Percentiles rank a stretch among this genome's conserved stretches.
Conservation (phyloP, 495 filamentous ascomycete species). For the Aspergillus bridgeri region DNA sequence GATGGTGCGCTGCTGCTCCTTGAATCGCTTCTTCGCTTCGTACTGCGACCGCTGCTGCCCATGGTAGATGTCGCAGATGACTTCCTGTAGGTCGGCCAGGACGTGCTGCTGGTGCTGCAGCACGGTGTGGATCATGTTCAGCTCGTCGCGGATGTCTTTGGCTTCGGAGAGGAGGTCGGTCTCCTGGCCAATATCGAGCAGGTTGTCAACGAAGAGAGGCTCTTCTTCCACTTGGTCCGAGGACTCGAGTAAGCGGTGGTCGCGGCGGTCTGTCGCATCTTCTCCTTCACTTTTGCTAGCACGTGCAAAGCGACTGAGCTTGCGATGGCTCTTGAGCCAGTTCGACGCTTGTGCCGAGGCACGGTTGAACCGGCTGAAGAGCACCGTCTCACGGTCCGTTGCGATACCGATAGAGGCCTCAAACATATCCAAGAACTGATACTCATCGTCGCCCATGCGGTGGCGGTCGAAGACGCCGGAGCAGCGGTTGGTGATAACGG, state of each 20-base stretch:
- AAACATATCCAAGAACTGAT: constrained; percentile 72
- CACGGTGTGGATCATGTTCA: constrained; percentile 66
- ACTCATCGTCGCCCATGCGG: constrained; percentile 58
- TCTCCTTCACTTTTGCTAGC: constrained; percentile 27
- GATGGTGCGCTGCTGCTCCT: constrained; percentile 59
- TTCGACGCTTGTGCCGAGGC: constrained; percentile 58
- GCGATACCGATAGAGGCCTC: constrained; percentile 62
- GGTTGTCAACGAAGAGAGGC: constrained; percentile 58
- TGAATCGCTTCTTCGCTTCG: constrained; percentile 56
- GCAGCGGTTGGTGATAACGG: constrained; percentile 63
- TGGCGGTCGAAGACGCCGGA: constrained; percentile 64
- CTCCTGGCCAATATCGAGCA: constrained; percentile 66
- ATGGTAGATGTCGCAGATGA: constrained; percentile 49
- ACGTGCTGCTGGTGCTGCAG: constrained; percentile 57
- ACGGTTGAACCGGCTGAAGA: constrained; percentile 62
- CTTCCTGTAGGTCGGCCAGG: constrained; percentile 52
- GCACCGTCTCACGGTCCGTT: constrained; percentile 59
- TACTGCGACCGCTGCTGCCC: constrained; percentile 40
- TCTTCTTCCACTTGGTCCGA: constrained; percentile 25
- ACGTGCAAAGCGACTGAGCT: constrained; percentile 40
- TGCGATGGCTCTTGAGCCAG: constrained; percentile 60
- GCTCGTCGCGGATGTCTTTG: constrained; percentile 70
- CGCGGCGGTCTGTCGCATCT: not conserved
- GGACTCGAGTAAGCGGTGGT: constrained; percentile 17
- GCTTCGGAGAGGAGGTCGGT: constrained; percentile 62